Percentiles rank a stretch among this genome's conserved stretches.
These are phyloP conservation scores for Petunia secreta DNA, from an alignment of 257 asterid genomes.

Conservation along the genomic window DNA sequence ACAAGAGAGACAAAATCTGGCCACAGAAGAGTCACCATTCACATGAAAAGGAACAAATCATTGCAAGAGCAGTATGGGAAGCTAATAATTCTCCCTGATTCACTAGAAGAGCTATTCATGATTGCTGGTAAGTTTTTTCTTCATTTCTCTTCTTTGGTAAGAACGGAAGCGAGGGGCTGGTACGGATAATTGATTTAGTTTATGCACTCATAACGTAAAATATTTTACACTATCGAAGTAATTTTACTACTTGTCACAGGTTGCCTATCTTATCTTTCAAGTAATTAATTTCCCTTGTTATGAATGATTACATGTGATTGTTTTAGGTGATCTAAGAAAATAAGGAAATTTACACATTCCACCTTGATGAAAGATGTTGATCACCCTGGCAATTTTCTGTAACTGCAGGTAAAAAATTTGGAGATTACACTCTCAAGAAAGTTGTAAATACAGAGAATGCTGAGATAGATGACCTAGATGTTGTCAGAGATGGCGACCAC, in stretches of 20 bases:
- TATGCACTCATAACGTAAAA: too few species aligned
- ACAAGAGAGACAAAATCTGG: conserved; percentile 38
- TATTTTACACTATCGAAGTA: too few species aligned
- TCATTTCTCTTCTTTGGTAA: not conserved
- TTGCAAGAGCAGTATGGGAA: conserved; percentile 38
- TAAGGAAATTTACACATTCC: not conserved
- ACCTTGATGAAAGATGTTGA: too few species aligned
- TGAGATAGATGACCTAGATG: conserved; percentile 76
- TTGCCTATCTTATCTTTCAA: too few species aligned
- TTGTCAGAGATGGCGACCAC: conserved; percentile 86
- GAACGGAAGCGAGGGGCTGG: too few species aligned
- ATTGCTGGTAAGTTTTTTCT: conserved; percentile 57
- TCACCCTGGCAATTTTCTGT: conserved; percentile 13
- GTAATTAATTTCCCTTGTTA: too few species aligned
- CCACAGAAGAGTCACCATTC: conserved; percentile 79
- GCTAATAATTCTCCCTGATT: conserved; percentile 76
- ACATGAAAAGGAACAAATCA: conserved; percentile 38
- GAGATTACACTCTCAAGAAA: conserved; percentile 47
- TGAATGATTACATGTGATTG: too few species aligned
- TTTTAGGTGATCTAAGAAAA: not conserved
- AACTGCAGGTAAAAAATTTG: conserved; percentile 82
- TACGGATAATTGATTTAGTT: too few species aligned
- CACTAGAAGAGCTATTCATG: conserved; percentile 62
- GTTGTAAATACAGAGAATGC: conserved; percentile 67
- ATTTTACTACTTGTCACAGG: too few species aligned